These are phyloP conservation scores for Zasmidium angulare DNA, from an alignment of 2,329 filamentous ascomycete species.

Conservation along the genomic window DNA sequence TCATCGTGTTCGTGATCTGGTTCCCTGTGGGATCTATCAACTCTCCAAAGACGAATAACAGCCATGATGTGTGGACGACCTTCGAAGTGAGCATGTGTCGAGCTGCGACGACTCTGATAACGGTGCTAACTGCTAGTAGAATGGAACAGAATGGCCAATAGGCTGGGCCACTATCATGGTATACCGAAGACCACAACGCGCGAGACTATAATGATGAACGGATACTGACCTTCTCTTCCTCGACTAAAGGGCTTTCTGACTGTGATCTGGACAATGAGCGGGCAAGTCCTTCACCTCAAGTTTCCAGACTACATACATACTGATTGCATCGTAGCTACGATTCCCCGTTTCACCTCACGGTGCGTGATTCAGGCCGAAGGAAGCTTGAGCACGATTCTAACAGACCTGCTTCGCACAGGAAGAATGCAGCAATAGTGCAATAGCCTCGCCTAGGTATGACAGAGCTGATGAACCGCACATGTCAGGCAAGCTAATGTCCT, in stretches of 20 bases:
- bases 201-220: constrained; percentile 30
- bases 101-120: not conserved
- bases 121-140: constrained; percentile 7
- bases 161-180: constrained; percentile 35
- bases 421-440: constrained; percentile 36
- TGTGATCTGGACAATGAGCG: constrained; percentile 47
- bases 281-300: not conserved
- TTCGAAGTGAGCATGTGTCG: constrained; percentile 5
- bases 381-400: not conserved
- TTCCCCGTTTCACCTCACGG: constrained; percentile 34
- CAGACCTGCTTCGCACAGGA: constrained; percentile 12
- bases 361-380: not conserved
- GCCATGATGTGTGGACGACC: constrained; percentile 20
- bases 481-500: no score
- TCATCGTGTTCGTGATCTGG: constrained; percentile 39
- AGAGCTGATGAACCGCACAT: no score
- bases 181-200: no score
- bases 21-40: constrained; percentile 36
- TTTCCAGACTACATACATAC: not conserved
- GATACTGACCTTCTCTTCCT: constrained; percentile 49
- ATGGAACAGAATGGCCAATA: constrained; percentile 36
- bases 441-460: constrained; percentile 25
- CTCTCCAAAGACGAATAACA: constrained; percentile 27
- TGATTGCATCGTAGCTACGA: constrained; percentile 25
- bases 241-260: constrained; percentile 39